These are phyloP conservation scores for Naematelia encephala DNA, from an alignment of 768 basidiomycete species.

Conservation along the genomic window DNA sequence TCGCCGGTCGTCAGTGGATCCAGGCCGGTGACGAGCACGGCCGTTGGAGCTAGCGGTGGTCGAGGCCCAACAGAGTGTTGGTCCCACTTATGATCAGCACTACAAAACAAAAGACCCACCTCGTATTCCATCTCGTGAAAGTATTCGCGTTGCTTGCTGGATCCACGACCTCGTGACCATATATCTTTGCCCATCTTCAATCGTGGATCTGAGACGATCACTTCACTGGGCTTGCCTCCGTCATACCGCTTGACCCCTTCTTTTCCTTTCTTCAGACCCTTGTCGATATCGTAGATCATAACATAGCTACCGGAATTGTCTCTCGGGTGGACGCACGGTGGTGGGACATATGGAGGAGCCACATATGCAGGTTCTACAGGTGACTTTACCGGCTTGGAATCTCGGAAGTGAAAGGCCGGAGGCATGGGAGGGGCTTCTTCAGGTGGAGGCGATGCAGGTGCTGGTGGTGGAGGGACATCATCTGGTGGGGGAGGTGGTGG, in stretches of 20 bases:
- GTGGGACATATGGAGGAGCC: conserved; percentile 24
- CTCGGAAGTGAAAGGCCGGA: conserved; percentile 47
- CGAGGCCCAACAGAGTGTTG: conserved; percentile 66
- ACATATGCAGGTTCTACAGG: conserved; percentile 14
- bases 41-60: conserved; percentile 59
- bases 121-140: conserved; percentile 41
- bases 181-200: conserved; percentile 12
- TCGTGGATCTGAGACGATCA: conserved; percentile 27
- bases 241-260: conserved; percentile 25
- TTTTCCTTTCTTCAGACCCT: conserved; percentile 24
- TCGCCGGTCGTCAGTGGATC: conserved; percentile 67
- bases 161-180: conserved; percentile 25
- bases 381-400: background rate
- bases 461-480: conserved; percentile 11
- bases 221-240: conserved; percentile 9
- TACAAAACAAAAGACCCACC: conserved; percentile 24
- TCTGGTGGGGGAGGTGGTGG: conserved; percentile 26
- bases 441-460: conserved; percentile 10
- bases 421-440: conserved; percentile 26
- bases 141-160: conserved; percentile 21
- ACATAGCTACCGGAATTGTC: conserved; percentile 24
- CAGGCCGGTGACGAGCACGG: conserved; percentile 69
- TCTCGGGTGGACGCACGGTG: conserved; percentile 14
- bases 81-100: conserved; percentile 62
- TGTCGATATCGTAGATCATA: conserved; percentile 12